A percentile compares a stretch with the other conserved stretches of the same genome.
Conservation (phyloP, 164 flowering plant genomes). For the Macadamia integrifolia region DNA sequence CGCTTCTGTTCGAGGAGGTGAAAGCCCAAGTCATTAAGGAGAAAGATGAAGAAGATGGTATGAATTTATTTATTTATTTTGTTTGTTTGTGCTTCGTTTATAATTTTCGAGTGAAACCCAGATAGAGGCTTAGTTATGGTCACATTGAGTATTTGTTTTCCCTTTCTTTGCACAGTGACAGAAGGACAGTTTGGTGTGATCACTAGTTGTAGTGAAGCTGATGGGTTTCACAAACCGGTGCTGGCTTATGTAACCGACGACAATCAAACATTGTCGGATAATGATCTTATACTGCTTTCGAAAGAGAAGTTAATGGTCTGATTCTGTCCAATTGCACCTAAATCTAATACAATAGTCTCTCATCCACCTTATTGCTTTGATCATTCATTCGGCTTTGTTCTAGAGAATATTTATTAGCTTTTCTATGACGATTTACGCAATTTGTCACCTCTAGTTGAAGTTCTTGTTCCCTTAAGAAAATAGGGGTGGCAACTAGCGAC, state of each 20-base stretch:
- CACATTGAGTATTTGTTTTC: neutral
- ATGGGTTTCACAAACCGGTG: slow-evolving; percentile 56
- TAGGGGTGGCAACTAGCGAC: too few species aligned
- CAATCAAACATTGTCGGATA: slow-evolving; percentile 34
- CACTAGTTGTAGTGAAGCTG: slow-evolving; percentile 40
- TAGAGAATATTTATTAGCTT: too few species aligned
- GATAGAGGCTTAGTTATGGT: neutral
- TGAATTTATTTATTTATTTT: neutral
- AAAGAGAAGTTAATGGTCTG: slow-evolving; percentile 46
- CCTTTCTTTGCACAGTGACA: slow-evolving; percentile 26
- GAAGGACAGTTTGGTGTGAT: slow-evolving; percentile 40
- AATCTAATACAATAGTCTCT: neutral
- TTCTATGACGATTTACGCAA: neutral
- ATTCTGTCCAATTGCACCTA: neutral
- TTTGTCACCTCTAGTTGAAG: too few species aligned
- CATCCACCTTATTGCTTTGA: too few species aligned
- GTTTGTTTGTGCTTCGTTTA: neutral
- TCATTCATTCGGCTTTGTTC: too few species aligned
- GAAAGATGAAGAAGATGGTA: slow-evolving; percentile 55
- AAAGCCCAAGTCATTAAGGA: slow-evolving; percentile 79
- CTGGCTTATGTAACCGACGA: slow-evolving; percentile 32
- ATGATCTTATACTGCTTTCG: slow-evolving; percentile 71
- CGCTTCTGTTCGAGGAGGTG: slow-evolving; percentile 86
- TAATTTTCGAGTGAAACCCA: neutral
- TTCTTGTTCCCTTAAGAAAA: neutral